phyloP scores from a whole-genome alignment of 148 eudicot species.

The Vaccinium corymbosum region DNA sequence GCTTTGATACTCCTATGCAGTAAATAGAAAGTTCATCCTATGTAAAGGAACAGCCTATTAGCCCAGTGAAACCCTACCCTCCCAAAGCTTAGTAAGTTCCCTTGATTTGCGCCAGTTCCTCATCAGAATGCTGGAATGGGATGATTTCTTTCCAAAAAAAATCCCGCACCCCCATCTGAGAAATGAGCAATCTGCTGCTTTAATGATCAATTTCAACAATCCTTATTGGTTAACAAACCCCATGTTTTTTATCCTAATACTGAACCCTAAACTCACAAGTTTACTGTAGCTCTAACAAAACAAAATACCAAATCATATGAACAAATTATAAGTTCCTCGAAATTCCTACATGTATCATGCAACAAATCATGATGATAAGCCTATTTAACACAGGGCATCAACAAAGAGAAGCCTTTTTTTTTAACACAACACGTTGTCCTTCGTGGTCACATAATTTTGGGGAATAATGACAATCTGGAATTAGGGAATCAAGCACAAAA shows the following conservation, averaged over 20 bases:
- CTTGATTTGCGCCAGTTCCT: background rate
- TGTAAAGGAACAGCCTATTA: background rate
- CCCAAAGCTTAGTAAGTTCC: background rate
- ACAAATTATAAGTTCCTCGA: background rate
- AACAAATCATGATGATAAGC: background rate
- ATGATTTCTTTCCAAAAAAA: background rate
- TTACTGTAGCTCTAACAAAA: background rate
- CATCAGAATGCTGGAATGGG: background rate
- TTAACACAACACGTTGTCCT: background rate
- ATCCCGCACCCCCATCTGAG: background rate
- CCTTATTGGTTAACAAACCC: background rate
- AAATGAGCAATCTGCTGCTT: background rate
- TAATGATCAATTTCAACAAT: background rate
- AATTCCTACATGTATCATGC: background rate
- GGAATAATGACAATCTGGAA: background rate
- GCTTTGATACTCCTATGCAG: background rate
- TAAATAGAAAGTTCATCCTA: background rate
- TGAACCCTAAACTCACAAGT: background rate
- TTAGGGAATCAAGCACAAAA: background rate
- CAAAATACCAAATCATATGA: background rate
- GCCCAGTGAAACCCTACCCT: background rate
- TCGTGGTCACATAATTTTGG: background rate
- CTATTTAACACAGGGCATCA: background rate
- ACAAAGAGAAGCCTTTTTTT: constrained; percentile 1
- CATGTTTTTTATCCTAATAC: background rate